Evolutionary conservation across 805 yeast genomes (phyloP).

Genomic region (Wickerhamiella allomyrinae): DNA sequence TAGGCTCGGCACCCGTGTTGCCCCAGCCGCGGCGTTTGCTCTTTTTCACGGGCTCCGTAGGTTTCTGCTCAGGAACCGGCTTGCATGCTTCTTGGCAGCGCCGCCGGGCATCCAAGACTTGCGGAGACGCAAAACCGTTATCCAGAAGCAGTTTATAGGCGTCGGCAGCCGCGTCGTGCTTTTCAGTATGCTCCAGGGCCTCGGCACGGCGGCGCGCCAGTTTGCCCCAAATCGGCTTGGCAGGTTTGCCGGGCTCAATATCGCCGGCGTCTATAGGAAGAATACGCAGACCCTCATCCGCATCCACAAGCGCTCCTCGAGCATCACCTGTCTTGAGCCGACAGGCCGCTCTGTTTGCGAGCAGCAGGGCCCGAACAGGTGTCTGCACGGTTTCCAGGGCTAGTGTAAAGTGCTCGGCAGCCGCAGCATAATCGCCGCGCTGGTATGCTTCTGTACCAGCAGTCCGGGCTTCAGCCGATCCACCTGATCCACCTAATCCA

Average conservation of each 20-base stretch:
- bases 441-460: conserved; percentile 51
- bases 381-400: conserved; percentile 45
- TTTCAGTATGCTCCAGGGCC: conserved; percentile 66
- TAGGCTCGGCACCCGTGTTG: conserved; percentile 16
- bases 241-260: conserved; percentile 36
- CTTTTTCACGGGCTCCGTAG: not conserved
- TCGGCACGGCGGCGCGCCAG: conserved; percentile 63
- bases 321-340: conserved; percentile 58
- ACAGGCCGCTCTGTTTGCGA: conserved; percentile 63
- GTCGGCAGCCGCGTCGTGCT: conserved; percentile 45
- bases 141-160: conserved; percentile 49
- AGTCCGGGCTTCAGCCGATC: no score
- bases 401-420: conserved; percentile 45
- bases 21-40: conserved; percentile 16
- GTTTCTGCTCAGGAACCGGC: conserved; percentile 28
- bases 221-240: conserved; percentile 63
- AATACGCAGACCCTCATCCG: conserved; percentile 35
- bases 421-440: conserved; percentile 67
- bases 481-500: no score
- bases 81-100: conserved; percentile 55
- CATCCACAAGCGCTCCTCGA: conserved; percentile 33
- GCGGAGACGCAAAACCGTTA: conserved; percentile 50
- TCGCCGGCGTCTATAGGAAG: conserved; percentile 27
- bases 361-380: conserved; percentile 44
- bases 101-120: conserved; percentile 65